Evolutionary conservation across 495 filamentous ascomycete species (phyloP).

Genomic region (Aspergillus ostianus): DNA sequence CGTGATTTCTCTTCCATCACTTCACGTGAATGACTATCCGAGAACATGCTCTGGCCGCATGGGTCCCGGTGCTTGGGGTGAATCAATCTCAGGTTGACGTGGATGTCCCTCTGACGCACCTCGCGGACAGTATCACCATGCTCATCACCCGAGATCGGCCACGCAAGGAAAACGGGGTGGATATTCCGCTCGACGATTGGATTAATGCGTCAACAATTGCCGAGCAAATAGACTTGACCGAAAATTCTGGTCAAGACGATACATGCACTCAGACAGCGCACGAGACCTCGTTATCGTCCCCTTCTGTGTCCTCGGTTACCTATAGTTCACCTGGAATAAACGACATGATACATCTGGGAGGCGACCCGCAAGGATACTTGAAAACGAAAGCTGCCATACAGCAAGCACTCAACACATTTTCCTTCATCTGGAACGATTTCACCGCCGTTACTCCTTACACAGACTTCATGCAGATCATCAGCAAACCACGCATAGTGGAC

Average conservation of each 20-base stretch:
- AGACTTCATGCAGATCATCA: background rate
- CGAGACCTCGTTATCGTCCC: background rate
- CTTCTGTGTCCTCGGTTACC: background rate
- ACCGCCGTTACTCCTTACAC: background rate
- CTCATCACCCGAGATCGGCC: slow-evolving; percentile 2
- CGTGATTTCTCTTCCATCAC: slow-evolving; percentile 31
- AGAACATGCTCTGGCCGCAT: slow-evolving; percentile 31
- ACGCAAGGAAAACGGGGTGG: background rate
- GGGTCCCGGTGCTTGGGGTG: background rate
- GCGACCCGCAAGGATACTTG: background rate
- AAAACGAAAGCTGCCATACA: slow-evolving; percentile 1
- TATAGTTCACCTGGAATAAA: too few species aligned
- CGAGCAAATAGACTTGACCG: background rate
- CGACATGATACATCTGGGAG: slow-evolving; percentile 2
- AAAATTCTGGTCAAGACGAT: background rate
- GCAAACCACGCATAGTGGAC: background rate
- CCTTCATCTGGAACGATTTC: slow-evolving; percentile 2
- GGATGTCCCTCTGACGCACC: background rate
- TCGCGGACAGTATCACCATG: slow-evolving; percentile 8
- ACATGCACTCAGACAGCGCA: background rate
- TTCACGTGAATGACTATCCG: slow-evolving; percentile 34
- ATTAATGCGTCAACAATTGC: background rate
- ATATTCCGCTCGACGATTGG: background rate
- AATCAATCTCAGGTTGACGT: background rate
- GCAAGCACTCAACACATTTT: background rate